These are phyloP conservation scores for Tolypocladium tundrense DNA, from an alignment of 2,329 filamentous ascomycete species.

Conservation along the genomic window DNA sequence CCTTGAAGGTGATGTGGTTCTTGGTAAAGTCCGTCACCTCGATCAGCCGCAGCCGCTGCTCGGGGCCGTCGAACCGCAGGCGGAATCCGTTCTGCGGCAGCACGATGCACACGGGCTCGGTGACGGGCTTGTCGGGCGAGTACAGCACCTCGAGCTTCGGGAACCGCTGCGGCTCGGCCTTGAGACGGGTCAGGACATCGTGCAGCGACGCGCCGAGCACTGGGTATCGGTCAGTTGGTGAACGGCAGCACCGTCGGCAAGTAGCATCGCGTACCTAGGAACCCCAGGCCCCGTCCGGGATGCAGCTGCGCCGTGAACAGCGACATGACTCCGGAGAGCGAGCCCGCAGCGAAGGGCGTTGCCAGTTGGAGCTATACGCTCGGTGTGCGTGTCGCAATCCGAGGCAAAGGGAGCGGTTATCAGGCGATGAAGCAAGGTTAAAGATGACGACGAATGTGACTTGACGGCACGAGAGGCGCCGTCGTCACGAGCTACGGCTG, in stretches of 20 bases:
- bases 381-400: background rate
- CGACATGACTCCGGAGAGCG: slow-evolving; percentile 22
- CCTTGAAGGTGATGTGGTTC: slow-evolving; percentile 70
- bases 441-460: background rate
- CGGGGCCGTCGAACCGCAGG: slow-evolving; percentile 84
- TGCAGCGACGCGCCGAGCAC: slow-evolving; percentile 86
- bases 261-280: slow-evolving; percentile 30
- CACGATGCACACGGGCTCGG: slow-evolving; percentile 61
- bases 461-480: background rate
- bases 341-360: background rate
- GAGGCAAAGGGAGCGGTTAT: background rate
- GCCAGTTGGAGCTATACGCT: background rate
- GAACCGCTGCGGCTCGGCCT: slow-evolving; percentile 75
- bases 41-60: slow-evolving; percentile 83
- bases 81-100: slow-evolving; percentile 82
- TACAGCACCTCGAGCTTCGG: slow-evolving; percentile 76
- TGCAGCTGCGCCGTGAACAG: slow-evolving; percentile 52
- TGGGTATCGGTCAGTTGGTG: slow-evolving; percentile 60
- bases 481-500: background rate
- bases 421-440: background rate
- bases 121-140: slow-evolving; percentile 63
- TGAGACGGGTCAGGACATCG: slow-evolving; percentile 77
- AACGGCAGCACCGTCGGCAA: background rate
- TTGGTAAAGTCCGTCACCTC: slow-evolving; percentile 87
- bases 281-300: slow-evolving; percentile 57